Conservation (phyloP, 2,329 filamentous ascomycete genomes). For the Phoma sp. region DNA sequence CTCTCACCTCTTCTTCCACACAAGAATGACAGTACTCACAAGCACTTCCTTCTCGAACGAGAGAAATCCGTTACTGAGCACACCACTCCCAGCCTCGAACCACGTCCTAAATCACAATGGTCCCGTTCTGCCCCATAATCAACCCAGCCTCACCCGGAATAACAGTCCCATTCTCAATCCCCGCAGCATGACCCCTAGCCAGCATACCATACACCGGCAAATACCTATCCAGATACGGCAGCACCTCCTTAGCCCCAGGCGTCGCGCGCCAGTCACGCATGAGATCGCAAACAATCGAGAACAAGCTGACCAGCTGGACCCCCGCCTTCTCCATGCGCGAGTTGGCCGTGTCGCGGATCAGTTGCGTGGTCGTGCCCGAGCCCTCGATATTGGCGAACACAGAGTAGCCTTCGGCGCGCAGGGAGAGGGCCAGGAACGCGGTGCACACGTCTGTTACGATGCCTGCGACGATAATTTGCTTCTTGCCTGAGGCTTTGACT, state of each 20-base stretch:
- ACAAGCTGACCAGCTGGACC: constrained; percentile 67
- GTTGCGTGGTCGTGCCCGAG: constrained; percentile 67
- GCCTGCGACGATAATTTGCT: constrained; percentile 73
- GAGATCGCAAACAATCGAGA: constrained; percentile 69
- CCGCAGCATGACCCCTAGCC: constrained; percentile 66
- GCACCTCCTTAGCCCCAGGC: constrained; percentile 59
- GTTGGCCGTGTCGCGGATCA: constrained; percentile 69
- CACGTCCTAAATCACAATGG: constrained; percentile 15
- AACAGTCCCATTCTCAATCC: constrained; percentile 65
- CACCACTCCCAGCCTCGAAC: too few species aligned
- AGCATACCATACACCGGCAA: constrained; percentile 69
- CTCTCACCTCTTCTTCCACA: too few species aligned
- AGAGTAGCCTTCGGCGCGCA: constrained; percentile 72
- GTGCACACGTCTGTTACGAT: constrained; percentile 80
- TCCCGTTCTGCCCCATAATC: constrained; percentile 28
- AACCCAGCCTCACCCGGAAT: constrained; percentile 59
- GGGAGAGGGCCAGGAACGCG: constrained; percentile 74
- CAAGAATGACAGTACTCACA: too few species aligned
- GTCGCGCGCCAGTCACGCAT: constrained; percentile 73
- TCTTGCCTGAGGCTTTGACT: constrained; percentile 67
- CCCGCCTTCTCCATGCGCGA: constrained; percentile 70
- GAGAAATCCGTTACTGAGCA: too few species aligned
- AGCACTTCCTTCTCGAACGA: too few species aligned
- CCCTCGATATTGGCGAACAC: constrained; percentile 77
- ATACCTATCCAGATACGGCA: constrained; percentile 70